Base-by-base conservation (phyloP, 495 filamentous ascomycete genomes). In the Penicillium parvum region DNA sequence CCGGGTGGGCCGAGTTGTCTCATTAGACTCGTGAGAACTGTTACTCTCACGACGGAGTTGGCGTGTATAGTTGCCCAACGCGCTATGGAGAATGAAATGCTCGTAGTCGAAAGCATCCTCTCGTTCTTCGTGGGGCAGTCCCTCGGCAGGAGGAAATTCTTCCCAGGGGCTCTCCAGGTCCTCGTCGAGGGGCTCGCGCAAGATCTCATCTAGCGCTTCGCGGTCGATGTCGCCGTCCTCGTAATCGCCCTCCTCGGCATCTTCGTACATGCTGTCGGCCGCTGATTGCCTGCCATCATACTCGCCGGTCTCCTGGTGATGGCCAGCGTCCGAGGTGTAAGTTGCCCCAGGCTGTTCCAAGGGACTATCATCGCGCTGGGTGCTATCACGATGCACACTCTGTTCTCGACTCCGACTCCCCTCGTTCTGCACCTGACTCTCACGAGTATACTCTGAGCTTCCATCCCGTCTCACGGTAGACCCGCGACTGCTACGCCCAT, bases 21-120 rank as follows among this genome's bases (percentile, higher is more conserved):
- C 88, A 2, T 79, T 77, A 10, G 89, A 95, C 34, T 77, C 78
- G 17, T 73, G 75, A 0, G 86, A 90, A 48, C 72, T 78, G 27
- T 65, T 73, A 45, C 83, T 84, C 10, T 63, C 64, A 23, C 77
- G 68, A 19, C 75, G 70, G 52, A 83, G 69, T 33, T 74, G 64
- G 14, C 57, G 61, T 5, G 70, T 59, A 45, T 77, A 83, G 27
- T 71, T 85, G n/a, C 88, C 87, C 75, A 95, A 78, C 11, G 87
- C 86, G 53, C 85, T 90, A 57, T 95, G 89, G 8, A 96, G 75
- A 63, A 95, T 95, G 65, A 95, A 94, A 54, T 94, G 79, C 56
- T 97, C 88, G 50, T 98, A 98, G 59, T 96, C 92, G 61, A 98
- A 98, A 5, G 92, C 92, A 59, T 98, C 92, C 51, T 90, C 84